phyloP scores from a whole-genome alignment of 2,329 filamentous ascomycete species.

The Arachnopeziza araneosa region DNA sequence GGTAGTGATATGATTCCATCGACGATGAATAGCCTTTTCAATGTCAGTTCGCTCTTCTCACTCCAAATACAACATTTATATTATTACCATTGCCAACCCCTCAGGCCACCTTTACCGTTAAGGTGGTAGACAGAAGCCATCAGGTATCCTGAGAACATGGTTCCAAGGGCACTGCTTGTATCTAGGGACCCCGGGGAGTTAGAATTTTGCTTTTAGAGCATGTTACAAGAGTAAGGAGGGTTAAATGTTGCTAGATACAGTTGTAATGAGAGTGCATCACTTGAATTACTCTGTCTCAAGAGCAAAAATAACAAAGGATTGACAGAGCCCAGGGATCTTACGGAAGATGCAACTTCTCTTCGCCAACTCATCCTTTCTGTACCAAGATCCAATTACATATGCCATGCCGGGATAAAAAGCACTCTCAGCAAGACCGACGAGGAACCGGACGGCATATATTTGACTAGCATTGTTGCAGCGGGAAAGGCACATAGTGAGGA shows the following conservation, averaged over 20 bases:
- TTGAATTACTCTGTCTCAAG: too few species aligned
- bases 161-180: constrained; percentile 52
- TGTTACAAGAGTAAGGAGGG: too few species aligned
- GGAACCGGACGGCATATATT: constrained; percentile 56
- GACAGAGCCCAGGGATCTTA: too few species aligned
- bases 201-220: too few species aligned
- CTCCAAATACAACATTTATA: constrained; percentile 32
- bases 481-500: constrained; percentile 57
- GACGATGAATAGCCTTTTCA: constrained; percentile 37
- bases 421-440: constrained; percentile 50
- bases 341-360: constrained; percentile 58
- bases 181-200: too few species aligned
- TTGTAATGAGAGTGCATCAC: too few species aligned
- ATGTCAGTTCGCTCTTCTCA: background rate
- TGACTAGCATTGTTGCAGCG: constrained; percentile 43
- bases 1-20: constrained; percentile 53
- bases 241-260: too few species aligned
- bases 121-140: constrained; percentile 38
- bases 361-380: constrained; percentile 53
- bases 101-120: constrained; percentile 39
- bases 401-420: constrained; percentile 53
- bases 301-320: too few species aligned
- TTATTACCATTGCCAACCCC: constrained; percentile 47
- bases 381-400: constrained; percentile 57
- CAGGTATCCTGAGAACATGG: constrained; percentile 58